These are phyloP conservation scores for Coniferiporia weirii DNA, from an alignment of 1,284 basidiomycete genomes.

Conservation along the genomic window DNA sequence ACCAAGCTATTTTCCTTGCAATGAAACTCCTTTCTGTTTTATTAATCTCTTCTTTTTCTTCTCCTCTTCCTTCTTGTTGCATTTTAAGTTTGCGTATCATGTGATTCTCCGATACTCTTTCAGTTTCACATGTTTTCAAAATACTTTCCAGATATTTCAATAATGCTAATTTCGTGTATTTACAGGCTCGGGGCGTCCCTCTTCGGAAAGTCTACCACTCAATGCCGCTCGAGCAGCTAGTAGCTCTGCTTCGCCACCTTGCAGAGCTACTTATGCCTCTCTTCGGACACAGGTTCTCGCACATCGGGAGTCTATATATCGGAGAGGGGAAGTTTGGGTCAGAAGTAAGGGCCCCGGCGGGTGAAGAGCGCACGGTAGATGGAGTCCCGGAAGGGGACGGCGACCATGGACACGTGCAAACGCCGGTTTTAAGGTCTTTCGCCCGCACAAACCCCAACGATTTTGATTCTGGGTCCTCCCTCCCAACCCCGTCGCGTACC, in stretches of 20 bases:
- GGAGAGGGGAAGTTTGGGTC: conserved; percentile 32
- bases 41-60: too few relatives aligned
- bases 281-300: conserved; percentile 68
- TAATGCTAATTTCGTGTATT: conserved; percentile 2
- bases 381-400: background rate
- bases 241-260: conserved; percentile 59
- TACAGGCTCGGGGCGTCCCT: conserved; percentile 64
- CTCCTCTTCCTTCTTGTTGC: background rate
- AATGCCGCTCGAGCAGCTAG: conserved; percentile 54
- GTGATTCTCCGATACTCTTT: background rate
- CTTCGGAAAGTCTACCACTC: conserved; percentile 63
- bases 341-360: conserved; percentile 7
- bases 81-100: background rate
- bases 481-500: conserved; percentile 11
- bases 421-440: conserved; percentile 5
- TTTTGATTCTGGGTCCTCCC: conserved; percentile 4
- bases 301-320: conserved; percentile 68
- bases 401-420: conserved; percentile 7
- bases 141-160: too few relatives aligned
- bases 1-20: too few relatives aligned
- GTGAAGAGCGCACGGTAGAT: background rate
- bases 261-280: conserved; percentile 61
- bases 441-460: conserved; percentile 7
- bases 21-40: too few relatives aligned
- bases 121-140: background rate